Evolutionary conservation across 768 basidiomycete genomes (phyloP).

Genomic region (Boletus eberwhitei): DNA sequence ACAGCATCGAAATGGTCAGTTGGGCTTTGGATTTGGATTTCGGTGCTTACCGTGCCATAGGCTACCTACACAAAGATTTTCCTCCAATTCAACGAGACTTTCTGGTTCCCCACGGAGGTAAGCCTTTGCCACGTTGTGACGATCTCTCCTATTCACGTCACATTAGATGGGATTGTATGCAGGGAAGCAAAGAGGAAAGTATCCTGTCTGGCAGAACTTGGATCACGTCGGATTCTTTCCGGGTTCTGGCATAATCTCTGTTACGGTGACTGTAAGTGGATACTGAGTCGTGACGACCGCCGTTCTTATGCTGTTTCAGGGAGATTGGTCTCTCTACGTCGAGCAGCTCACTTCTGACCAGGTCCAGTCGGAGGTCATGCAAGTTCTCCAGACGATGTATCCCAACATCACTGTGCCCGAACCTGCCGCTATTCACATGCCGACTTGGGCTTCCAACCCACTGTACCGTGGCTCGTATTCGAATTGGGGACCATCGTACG

Average conservation of each 20-base stretch:
- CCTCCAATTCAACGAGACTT: slow-evolving; percentile 57
- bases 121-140: not conserved
- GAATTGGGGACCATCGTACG: slow-evolving; percentile 67
- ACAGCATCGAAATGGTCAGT: slow-evolving; percentile 56
- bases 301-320: slow-evolving; percentile 34
- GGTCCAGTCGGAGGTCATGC: slow-evolving; percentile 52
- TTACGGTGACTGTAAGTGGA: slow-evolving; percentile 26
- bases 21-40: not conserved
- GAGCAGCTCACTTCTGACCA: slow-evolving; percentile 47
- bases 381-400: slow-evolving; percentile 58
- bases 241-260: slow-evolving; percentile 48
- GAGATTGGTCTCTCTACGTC: slow-evolving; percentile 58
- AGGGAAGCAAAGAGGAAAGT: slow-evolving; percentile 53
- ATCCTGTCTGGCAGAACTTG: slow-evolving; percentile 66
- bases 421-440: slow-evolving; percentile 53
- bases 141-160: not conserved
- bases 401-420: slow-evolving; percentile 51
- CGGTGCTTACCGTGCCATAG: slow-evolving; percentile 19
- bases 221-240: slow-evolving; percentile 58
- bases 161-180: slow-evolving; percentile 49
- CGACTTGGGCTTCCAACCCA: slow-evolving; percentile 52
- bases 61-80: slow-evolving; percentile 68
- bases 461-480: slow-evolving; percentile 49
- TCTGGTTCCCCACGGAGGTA: slow-evolving; percentile 53
- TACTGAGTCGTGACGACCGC: not conserved